Evolutionary conservation across 306 rosid species (phyloP), one percentile per base, ranked within the genome.

Genomic region (Psophocarpus tetragonolobus): DNA sequence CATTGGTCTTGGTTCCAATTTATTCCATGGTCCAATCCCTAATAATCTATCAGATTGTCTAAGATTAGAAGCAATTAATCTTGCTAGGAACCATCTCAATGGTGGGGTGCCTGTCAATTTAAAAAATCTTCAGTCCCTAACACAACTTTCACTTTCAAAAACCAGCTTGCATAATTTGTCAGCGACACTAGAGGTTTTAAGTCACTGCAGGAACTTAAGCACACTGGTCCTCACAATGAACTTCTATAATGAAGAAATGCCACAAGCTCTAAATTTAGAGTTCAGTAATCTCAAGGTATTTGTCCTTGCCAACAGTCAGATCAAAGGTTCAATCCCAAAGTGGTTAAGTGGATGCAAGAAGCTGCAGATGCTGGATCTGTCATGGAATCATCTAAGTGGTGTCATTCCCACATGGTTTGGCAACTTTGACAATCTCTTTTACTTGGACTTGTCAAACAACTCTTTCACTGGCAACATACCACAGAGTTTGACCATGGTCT

Each of bases 301-400:
- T 33, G 2, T 76, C 13, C 18, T 85, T 18, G 88, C 77, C 15
- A 83, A 83, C 45, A 72, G 71, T 70, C 29, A 41, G 20, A 84
- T 87, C 76, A 87, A 29, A 24, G 91, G 93, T 30, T 63, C 79
- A 56, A 58, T 89, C 24, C 91, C 91, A 21, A 50, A 53, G n/a
- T 89, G 93, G 87, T 64, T 89, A 73, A 78, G 84, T 1, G 45
- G 67, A 21, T 69, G 87, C 67, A 73, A 35, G 26, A 76, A 9
- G 69, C 42, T 89, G 83, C 81, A 74, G 76, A 5, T 87, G 17
- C 20, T 87, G 77, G 87, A 89, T 74, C 54, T 87, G 23, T 83
- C 93, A 7, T 79, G 83, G 81, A 89, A 87, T 79, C 65, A 27
- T 73, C 81, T 89, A 75, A 23, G 45, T 66, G 80, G 80, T 30